Evolutionary conservation across 306 rosid species (phyloP).

Genomic region (Sesbania bispinosa): DNA sequence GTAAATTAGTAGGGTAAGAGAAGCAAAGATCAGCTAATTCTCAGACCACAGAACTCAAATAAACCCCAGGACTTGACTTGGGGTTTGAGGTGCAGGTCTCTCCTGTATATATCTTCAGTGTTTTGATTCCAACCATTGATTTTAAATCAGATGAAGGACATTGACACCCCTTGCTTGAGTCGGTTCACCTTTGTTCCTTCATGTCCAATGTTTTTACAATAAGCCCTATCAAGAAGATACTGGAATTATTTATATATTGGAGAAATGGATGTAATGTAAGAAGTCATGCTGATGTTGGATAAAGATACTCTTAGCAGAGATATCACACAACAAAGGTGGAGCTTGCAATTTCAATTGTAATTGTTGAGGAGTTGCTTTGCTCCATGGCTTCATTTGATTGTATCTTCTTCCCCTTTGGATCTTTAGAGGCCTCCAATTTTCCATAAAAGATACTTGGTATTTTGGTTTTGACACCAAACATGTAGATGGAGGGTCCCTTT

Average conservation of each 20-base stretch:
- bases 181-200: slow-evolving; percentile 21
- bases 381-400: too few relatives aligned
- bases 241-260: slow-evolving; percentile 23
- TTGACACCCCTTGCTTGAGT: slow-evolving; percentile 26
- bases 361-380: slow-evolving; percentile 55
- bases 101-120: slow-evolving; percentile 48
- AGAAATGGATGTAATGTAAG: slow-evolving; percentile 35
- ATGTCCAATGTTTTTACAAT: slow-evolving; percentile 38
- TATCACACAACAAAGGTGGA: slow-evolving; percentile 37
- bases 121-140: slow-evolving; percentile 52
- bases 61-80: slow-evolving; percentile 21
- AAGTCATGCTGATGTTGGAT: slow-evolving; percentile 45
- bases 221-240: slow-evolving; percentile 49
- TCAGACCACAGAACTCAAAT: slow-evolving; percentile 25
- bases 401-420: slow-evolving; percentile 30
- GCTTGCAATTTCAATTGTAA: slow-evolving; percentile 62
- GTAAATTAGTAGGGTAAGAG: slow-evolving; percentile 32
- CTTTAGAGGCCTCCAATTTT: slow-evolving; percentile 45
- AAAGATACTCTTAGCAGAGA: slow-evolving; percentile 52
- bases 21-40: slow-evolving; percentile 27
- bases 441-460: slow-evolving; percentile 41
- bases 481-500: slow-evolving; percentile 38
- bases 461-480: slow-evolving; percentile 44
- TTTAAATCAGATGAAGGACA: slow-evolving; percentile 49
- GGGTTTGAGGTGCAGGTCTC: slow-evolving; percentile 48